Evolutionary conservation across 495 filamentous ascomycete genomes (phyloP).

Genomic region (Pyrenopolyporus hunteri): DNA sequence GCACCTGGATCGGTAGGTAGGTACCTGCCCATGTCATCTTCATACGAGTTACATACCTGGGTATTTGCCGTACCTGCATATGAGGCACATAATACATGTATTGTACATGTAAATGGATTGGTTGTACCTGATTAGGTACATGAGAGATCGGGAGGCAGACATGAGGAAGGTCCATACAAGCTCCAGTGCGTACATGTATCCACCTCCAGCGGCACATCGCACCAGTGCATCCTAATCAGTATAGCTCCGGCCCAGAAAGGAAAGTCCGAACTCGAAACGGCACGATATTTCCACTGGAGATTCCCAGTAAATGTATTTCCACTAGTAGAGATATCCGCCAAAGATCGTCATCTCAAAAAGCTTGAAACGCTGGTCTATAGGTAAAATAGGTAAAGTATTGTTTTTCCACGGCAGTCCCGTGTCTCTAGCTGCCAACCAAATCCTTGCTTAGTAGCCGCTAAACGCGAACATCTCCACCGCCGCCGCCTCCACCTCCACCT

Average conservation of each 20-base stretch:
- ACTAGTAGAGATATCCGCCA: not conserved
- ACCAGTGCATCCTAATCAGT: not conserved
- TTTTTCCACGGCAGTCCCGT: not conserved
- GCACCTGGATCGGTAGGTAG: too few species aligned
- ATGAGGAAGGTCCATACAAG: too few species aligned
- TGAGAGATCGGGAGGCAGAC: too few species aligned
- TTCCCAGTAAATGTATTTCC: not conserved
- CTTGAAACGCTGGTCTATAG: not conserved
- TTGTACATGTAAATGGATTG: not conserved
- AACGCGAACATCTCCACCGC: too few species aligned
- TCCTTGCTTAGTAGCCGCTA: too few species aligned
- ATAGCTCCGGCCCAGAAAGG: not conserved
- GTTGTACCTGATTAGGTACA: not conserved
- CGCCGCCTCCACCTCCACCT: slow-evolving; percentile 3
- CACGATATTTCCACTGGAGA: not conserved
- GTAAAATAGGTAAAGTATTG: too few species aligned
- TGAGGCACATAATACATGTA: not conserved
- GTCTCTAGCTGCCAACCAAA: not conserved
- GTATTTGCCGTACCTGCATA: slow-evolving; percentile 4
- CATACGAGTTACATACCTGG: slow-evolving; percentile 1
- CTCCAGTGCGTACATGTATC: too few species aligned
- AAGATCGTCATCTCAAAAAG: not conserved
- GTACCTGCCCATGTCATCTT: too few species aligned
- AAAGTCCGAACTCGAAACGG: not conserved
- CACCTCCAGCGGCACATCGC: too few species aligned